Percentiles rank a stretch among this genome's conserved stretches.
These are phyloP conservation scores for Dioscorea dumetorum DNA, from an alignment of 106 monocot genomes.

Conservation along the genomic window DNA sequence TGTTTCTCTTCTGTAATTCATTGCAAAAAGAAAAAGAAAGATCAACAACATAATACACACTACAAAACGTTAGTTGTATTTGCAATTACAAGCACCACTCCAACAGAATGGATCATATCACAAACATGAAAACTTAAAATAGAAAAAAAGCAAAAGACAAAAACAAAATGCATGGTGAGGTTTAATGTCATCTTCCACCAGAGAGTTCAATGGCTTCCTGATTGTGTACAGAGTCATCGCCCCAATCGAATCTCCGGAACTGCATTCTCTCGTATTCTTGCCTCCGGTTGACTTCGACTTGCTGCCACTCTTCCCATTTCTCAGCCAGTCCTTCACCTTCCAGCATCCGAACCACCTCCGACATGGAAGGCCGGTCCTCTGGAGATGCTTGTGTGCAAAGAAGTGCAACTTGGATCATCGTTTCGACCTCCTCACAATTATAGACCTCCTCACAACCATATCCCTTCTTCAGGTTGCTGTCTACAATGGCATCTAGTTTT, in stretches of 20 bases:
- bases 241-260: slow-evolving; percentile 63
- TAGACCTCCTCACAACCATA: slow-evolving; percentile 43
- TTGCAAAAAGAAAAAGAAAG: too few species aligned
- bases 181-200: slow-evolving; percentile 45
- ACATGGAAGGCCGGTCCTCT: slow-evolving; percentile 67
- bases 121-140: too few species aligned
- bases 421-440: slow-evolving; percentile 57
- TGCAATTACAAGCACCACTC: too few species aligned
- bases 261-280: slow-evolving; percentile 70
- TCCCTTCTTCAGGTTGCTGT: slow-evolving; percentile 52
- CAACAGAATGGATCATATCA: too few species aligned
- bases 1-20: too few species aligned
- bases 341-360: slow-evolving; percentile 68
- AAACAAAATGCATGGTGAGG: neutral
- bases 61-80: too few species aligned
- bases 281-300: slow-evolving; percentile 74
- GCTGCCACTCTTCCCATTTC: slow-evolving; percentile 83
- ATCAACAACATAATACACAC: too few species aligned
- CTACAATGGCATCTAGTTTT: slow-evolving; percentile 58
- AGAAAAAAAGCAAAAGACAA: too few species aligned
- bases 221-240: slow-evolving; percentile 66
- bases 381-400: slow-evolving; percentile 66
- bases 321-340: slow-evolving; percentile 73
- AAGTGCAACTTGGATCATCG: slow-evolving; percentile 65
- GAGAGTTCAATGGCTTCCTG: slow-evolving; percentile 78